Conservation (phyloP, 331 rosid species). For the Quercus tomentella region DNA sequence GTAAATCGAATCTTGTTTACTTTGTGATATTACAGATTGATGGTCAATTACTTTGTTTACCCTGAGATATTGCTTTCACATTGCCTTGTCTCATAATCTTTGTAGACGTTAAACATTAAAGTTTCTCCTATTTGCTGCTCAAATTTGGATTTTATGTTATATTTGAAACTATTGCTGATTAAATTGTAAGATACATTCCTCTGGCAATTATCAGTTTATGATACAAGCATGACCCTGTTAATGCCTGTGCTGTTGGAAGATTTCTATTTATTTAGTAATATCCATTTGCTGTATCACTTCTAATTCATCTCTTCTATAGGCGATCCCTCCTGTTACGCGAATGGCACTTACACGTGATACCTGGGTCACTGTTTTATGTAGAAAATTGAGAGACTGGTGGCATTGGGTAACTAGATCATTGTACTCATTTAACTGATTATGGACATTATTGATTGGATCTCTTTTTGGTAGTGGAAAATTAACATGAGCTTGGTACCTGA, state of each 20-base stretch:
- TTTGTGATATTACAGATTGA: neutral
- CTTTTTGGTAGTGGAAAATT: conserved; percentile 25
- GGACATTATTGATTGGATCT: conserved; percentile 2
- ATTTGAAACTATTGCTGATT: neutral
- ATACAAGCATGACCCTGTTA: neutral
- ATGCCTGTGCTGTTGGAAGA: neutral
- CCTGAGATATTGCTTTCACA: neutral
- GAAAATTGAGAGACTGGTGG: conserved; percentile 99
- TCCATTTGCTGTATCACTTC: conserved; percentile 12
- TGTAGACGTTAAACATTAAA: neutral
- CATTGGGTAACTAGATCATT: conserved; percentile 72
- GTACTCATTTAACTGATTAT: conserved; percentile 22
- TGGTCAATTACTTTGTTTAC: neutral
- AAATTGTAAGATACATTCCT: neutral
- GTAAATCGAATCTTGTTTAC: neutral
- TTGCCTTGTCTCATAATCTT: neutral
- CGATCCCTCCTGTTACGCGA: conserved; percentile 94
- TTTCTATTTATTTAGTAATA: neutral
- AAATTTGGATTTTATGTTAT: neutral
- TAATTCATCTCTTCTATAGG: conserved; percentile 47
- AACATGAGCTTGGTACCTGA: conserved; percentile 21
- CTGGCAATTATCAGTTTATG: neutral
- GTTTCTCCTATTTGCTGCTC: neutral
- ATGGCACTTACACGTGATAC: conserved; percentile 97
- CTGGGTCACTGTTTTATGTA: conserved; percentile 94